phyloP scores from a whole-genome alignment of 129 eudicot species.

The Lactuca sativa region DNA sequence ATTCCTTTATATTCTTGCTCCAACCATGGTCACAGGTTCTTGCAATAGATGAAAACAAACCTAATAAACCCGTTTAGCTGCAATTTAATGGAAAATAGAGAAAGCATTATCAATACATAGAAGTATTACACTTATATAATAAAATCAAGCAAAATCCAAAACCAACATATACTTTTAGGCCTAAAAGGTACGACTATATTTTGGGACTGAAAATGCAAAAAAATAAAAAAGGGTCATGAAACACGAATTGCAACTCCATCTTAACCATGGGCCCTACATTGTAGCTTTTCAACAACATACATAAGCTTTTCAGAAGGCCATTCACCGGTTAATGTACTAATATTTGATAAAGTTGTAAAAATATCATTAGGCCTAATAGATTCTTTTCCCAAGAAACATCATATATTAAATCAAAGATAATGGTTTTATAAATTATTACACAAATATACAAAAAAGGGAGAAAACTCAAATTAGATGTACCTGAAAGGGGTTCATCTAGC shows the following conservation, averaged over 20 bases:
- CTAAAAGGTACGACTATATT: no score
- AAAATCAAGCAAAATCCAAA: no score
- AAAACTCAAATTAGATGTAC: conserved; percentile 29
- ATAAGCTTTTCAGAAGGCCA: conserved; percentile 97
- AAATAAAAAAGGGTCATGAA: conserved; percentile 66
- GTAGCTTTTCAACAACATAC: conserved; percentile 92
- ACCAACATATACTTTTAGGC: no score
- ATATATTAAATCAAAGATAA: conserved; percentile 12
- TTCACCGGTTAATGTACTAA: conserved; percentile 77
- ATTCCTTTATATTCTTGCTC: no score
- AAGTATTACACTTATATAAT: no score
- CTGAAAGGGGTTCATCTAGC: conserved; percentile 84
- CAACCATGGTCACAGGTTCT: no score
- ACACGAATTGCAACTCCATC: conserved; percentile 92
- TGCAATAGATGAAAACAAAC: no score
- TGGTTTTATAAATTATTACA: background rate
- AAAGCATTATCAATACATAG: no score
- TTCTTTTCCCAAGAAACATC: conserved; percentile 83
- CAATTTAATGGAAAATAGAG: no score
- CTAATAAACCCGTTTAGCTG: no score
- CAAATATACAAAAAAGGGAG: background rate
- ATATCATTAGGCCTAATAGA: conserved; percentile 60
- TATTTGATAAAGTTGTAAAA: conserved; percentile 56
- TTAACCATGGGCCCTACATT: conserved; percentile 81
- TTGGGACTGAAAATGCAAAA: no score